phyloP scores from a whole-genome alignment of 192 early-diverging fungal genomes.

The Coemansia brasiliensis region DNA sequence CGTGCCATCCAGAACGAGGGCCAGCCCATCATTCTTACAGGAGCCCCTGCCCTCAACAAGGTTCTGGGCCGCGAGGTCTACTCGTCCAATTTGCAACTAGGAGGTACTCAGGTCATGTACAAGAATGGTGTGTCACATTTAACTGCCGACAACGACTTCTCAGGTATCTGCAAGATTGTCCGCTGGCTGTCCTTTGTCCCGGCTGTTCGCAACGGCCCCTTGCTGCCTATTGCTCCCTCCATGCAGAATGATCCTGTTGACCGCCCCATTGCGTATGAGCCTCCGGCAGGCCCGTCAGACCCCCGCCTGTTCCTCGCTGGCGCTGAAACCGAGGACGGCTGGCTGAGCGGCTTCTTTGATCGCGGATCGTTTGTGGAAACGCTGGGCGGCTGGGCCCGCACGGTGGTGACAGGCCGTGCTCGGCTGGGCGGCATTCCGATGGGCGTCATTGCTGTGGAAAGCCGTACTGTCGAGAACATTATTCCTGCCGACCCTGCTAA shows the following conservation, averaged over 20 bases:
- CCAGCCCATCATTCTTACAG: slow-evolving; percentile 97
- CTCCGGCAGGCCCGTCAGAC: slow-evolving; percentile 85
- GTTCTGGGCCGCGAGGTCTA: slow-evolving; percentile 97
- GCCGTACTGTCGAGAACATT: slow-evolving; percentile 86
- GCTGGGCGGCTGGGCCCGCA: slow-evolving; percentile 94
- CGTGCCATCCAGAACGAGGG: slow-evolving; percentile 96
- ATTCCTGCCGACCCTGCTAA: slow-evolving; percentile 95
- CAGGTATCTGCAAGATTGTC: slow-evolving; percentile 87
- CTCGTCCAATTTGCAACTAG: slow-evolving; percentile 95
- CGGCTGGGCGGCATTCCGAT: slow-evolving; percentile 96
- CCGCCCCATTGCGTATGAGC: slow-evolving; percentile 78
- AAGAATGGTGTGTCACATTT: slow-evolving; percentile 98
- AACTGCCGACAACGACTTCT: slow-evolving; percentile 92
- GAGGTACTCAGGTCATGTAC: slow-evolving; percentile 99
- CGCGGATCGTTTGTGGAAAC: slow-evolving; percentile 95
- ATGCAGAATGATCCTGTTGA: slow-evolving; percentile 71
- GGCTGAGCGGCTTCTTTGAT: slow-evolving; percentile 95
- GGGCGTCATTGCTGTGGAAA: slow-evolving; percentile 97
- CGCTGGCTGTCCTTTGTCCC: slow-evolving; percentile 95
- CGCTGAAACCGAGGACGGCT: slow-evolving; percentile 62
- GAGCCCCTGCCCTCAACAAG: slow-evolving; percentile 96
- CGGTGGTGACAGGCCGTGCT: slow-evolving; percentile 92
- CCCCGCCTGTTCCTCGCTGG: slow-evolving; percentile 89
- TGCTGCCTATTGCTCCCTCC: slow-evolving; percentile 60
- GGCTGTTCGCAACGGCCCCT: slow-evolving; percentile 63